These are phyloP conservation scores for Penicillium macrosclerotiorum DNA, from an alignment of 495 filamentous ascomycete species.

Conservation along the genomic window DNA sequence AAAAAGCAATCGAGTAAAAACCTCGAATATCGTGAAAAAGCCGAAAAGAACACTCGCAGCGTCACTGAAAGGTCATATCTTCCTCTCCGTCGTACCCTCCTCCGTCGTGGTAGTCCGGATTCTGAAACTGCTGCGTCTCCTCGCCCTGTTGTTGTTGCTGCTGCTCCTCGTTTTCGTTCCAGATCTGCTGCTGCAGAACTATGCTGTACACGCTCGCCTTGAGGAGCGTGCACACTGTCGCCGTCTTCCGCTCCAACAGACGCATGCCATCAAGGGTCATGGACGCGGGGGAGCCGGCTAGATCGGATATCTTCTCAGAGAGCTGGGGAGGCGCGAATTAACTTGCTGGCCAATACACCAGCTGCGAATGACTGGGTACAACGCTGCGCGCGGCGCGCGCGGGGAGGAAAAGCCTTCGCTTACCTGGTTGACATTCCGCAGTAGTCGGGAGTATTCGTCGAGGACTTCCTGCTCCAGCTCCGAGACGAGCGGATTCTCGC, in stretches of 20 bases:
- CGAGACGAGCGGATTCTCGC: conserved; percentile 43
- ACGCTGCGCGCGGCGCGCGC: neutral
- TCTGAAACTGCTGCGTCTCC: conserved; percentile 21
- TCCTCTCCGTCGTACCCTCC: conserved; percentile 31
- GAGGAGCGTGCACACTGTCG: conserved; percentile 87
- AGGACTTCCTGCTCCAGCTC: conserved; percentile 91
- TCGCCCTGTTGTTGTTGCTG: conserved; percentile 31
- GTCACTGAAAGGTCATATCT: conserved; percentile 37
- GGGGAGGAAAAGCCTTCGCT: neutral
- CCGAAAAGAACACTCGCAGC: conserved; percentile 1
- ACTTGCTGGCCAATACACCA: neutral
- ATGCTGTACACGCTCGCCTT: conserved; percentile 99
- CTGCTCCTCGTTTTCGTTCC: conserved; percentile 53
- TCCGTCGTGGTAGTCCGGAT: conserved; percentile 31
- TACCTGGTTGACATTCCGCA: conserved; percentile 91
- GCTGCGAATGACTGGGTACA: too few relatives aligned
- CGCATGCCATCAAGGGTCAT: conserved; percentile 69
- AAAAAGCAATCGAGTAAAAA: neutral
- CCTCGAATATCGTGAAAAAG: too few relatives aligned
- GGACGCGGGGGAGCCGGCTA: conserved; percentile 31
- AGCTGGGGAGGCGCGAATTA: conserved; percentile 22
- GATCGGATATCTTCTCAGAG: conserved; percentile 36
- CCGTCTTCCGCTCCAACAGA: conserved; percentile 88
- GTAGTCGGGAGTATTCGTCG: conserved; percentile 84
- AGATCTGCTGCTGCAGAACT: conserved; percentile 94